These are phyloP conservation scores for Zalaria obscura DNA, from an alignment of 2,329 filamentous ascomycete species.

Conservation along the genomic window DNA sequence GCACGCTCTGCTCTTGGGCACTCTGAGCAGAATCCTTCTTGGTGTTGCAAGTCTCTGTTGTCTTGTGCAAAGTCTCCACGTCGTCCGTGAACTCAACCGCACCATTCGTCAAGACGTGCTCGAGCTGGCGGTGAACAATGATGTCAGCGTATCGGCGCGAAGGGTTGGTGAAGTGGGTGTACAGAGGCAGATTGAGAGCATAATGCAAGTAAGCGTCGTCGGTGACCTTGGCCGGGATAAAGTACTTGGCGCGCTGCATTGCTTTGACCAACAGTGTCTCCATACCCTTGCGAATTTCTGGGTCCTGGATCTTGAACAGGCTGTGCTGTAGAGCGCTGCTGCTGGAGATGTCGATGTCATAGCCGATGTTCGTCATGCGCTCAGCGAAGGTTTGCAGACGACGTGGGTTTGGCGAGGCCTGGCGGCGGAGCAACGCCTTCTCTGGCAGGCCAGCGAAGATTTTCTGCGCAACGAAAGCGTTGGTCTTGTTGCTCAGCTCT, in stretches of 20 bases:
- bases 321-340: conserved; percentile 89
- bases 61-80: conserved; percentile 76
- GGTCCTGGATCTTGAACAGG: conserved; percentile 81
- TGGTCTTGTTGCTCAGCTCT: conserved; percentile 87
- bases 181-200: conserved; percentile 79
- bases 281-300: conserved; percentile 89
- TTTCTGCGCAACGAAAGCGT: conserved; percentile 76
- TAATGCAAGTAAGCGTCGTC: conserved; percentile 78
- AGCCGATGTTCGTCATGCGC: conserved; percentile 82
- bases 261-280: conserved; percentile 90
- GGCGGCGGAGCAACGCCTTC: conserved; percentile 82
- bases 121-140: conserved; percentile 87
- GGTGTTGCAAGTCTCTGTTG: conserved; percentile 88
- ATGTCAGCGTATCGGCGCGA: conserved; percentile 91
- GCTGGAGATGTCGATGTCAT: conserved; percentile 76
- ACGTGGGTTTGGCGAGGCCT: conserved; percentile 71
- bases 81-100: conserved; percentile 80
- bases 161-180: conserved; percentile 95
- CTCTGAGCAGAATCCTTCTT: conserved; percentile 98
- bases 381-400: conserved; percentile 84
- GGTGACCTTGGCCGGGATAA: conserved; percentile 63
- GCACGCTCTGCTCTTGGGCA: conserved; percentile 95
- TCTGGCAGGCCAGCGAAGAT: conserved; percentile 68
- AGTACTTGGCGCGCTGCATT: conserved; percentile 95
- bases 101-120: conserved; percentile 60